Conservation (phyloP, 148 eudicot species). For the Chenopodium formosanum region DNA sequence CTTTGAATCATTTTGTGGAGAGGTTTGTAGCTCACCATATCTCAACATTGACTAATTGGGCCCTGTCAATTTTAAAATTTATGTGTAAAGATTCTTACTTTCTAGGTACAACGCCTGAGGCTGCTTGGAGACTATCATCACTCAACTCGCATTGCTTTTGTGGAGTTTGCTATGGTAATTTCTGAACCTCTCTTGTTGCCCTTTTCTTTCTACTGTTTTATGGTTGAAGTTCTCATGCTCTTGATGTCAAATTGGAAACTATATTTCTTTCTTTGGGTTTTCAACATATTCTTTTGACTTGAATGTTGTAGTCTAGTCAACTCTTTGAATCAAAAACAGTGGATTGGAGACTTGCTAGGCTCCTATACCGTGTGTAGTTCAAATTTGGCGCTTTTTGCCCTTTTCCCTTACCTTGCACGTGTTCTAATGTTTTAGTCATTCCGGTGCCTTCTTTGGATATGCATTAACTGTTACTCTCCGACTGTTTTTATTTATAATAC, state of each 20-base stretch:
- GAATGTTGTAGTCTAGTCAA: background rate
- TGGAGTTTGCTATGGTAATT: constrained; percentile 83
- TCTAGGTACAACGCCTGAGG: constrained; percentile 84
- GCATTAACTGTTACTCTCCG: too few species aligned
- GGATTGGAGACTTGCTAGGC: background rate
- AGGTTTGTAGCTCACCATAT: constrained; percentile 50
- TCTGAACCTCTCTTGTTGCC: background rate
- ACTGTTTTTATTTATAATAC: background rate
- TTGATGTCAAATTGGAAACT: background rate
- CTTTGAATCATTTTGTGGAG: constrained; percentile 85
- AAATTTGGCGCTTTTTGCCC: background rate
- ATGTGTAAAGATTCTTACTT: constrained; percentile 6
- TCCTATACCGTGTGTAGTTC: background rate
- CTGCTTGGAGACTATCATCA: constrained; percentile 96
- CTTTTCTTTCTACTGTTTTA: background rate
- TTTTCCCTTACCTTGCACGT: background rate
- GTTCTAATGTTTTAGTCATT: background rate
- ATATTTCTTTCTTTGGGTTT: background rate
- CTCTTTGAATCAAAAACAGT: background rate
- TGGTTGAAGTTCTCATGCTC: background rate
- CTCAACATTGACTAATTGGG: constrained; percentile 3
- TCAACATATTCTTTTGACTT: background rate
- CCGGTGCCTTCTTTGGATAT: too few species aligned
- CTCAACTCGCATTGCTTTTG: constrained; percentile 93
- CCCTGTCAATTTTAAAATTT: too few species aligned